These are phyloP conservation scores for Hyphodiscus sp. DNA, from an alignment of 2,329 filamentous ascomycete genomes.

Conservation along the genomic window DNA sequence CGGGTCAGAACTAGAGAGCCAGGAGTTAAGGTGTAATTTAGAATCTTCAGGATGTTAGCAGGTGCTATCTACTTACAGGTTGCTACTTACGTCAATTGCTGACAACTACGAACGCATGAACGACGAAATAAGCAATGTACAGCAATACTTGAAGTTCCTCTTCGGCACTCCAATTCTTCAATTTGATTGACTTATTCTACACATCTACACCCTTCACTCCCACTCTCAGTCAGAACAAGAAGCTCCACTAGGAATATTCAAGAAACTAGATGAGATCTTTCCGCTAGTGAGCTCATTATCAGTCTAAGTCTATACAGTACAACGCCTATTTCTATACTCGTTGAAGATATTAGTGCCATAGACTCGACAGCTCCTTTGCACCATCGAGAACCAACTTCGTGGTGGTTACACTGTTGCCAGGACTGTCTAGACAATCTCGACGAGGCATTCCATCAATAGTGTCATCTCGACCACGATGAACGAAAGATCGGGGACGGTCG, in stretches of 20 bases:
- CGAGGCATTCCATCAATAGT: background rate
- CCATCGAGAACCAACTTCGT: conserved; percentile 39
- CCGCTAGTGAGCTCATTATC: conserved; percentile 38
- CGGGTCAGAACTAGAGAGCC: background rate
- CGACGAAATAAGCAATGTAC: background rate
- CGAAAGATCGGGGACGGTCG: background rate
- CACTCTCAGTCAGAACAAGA: background rate
- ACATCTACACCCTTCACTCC: background rate
- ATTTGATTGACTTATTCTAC: background rate
- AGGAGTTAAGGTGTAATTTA: background rate
- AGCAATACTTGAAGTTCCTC: background rate
- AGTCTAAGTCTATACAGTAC: no score
- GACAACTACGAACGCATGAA: background rate
- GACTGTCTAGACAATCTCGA: background rate
- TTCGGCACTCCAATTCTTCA: background rate
- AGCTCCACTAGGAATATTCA: conserved; percentile 26
- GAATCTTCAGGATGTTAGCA: background rate
- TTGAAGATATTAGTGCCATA: conserved; percentile 42
- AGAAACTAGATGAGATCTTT: conserved; percentile 37
- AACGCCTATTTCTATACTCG: conserved; percentile 44
- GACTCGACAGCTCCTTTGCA: conserved; percentile 34
- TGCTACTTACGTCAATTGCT: background rate
- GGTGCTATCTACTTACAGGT: background rate
- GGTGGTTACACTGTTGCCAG: conserved; percentile 38
- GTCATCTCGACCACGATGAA: background rate